These are phyloP conservation scores for Diaporthe sp. DNA, from an alignment of 2,329 filamentous ascomycete species.

Conservation along the genomic window DNA sequence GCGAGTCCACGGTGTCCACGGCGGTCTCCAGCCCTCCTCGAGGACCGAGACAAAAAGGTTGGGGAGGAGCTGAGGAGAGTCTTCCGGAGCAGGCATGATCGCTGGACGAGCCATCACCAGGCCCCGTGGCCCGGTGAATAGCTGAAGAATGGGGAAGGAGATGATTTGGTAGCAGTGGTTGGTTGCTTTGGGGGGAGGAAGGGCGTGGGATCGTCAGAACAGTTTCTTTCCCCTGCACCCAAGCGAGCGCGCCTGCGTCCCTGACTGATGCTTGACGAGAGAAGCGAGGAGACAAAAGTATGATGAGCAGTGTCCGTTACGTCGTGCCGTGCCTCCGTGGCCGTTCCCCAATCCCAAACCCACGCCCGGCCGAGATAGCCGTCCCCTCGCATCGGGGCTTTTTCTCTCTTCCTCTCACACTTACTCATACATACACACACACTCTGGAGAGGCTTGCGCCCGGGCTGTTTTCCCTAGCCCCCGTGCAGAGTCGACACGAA, in stretches of 20 bases:
- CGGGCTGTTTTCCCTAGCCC: constrained; percentile 65
- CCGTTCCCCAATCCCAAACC: background rate
- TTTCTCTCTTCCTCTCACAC: background rate
- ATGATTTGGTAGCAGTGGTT: background rate
- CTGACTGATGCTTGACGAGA: background rate
- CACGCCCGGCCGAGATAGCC: constrained; percentile 7
- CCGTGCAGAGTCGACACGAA: constrained; percentile 98
- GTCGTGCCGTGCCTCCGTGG: background rate
- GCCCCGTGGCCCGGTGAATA: background rate
- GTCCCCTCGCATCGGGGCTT: constrained; percentile 16
- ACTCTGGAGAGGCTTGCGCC: background rate
- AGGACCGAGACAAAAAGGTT: constrained; percentile 23
- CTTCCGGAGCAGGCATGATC: constrained; percentile 30
- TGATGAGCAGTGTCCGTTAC: background rate
- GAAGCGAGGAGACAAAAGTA: background rate
- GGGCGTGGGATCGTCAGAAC: background rate
- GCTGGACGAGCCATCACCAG: background rate
- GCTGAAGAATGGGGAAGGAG: background rate
- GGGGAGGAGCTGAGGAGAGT: background rate
- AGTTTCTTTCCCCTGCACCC: background rate
- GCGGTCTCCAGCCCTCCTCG: background rate
- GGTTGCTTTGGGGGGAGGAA: background rate
- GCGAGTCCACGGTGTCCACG: background rate
- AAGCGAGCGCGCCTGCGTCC: background rate
- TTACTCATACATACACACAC: background rate